Conservation (phyloP, 495 filamentous ascomycete species). For the Aspergillus bridgeri region DNA sequence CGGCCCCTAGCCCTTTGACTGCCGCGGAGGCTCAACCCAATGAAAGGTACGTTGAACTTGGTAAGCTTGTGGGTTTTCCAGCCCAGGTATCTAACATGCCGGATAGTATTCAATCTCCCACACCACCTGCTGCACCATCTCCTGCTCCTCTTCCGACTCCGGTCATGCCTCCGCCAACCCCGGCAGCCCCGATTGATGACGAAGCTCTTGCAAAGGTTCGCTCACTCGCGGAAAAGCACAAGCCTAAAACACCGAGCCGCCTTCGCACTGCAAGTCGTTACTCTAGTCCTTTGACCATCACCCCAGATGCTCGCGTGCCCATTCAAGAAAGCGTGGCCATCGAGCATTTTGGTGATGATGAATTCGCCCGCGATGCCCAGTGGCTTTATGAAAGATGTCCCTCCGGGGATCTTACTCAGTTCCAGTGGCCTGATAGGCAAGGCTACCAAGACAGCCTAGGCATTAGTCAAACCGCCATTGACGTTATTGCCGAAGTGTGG, state of each 20-base stretch:
- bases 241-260: conserved; percentile 46
- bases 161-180: conserved; percentile 19
- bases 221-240: conserved; percentile 40
- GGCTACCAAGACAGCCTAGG: conserved; percentile 15
- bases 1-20: conserved; percentile 6
- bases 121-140: conserved; percentile 3
- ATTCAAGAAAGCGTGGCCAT: not conserved
- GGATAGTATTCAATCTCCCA: not conserved
- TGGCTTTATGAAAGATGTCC: conserved; percentile 29
- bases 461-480: conserved; percentile 6
- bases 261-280: conserved; percentile 40
- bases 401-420: conserved; percentile 22
- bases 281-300: conserved; percentile 26
- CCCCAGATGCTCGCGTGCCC: conserved; percentile 16
- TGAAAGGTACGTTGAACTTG: conserved; percentile 11
- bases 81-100: not conserved
- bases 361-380: conserved; percentile 25
- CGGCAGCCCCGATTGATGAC: conserved; percentile 18
- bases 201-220: conserved; percentile 33
- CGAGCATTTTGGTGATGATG: conserved; percentile 25
- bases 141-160: conserved; percentile 12
- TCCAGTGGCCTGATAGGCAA: conserved; percentile 20
- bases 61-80: not conserved
- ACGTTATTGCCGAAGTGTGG: conserved; percentile 14
- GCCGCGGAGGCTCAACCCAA: conserved; percentile 1